These are phyloP conservation scores for Spongospora subterranea DNA, from an alignment of 208 protist species.

Conservation along the genomic window DNA sequence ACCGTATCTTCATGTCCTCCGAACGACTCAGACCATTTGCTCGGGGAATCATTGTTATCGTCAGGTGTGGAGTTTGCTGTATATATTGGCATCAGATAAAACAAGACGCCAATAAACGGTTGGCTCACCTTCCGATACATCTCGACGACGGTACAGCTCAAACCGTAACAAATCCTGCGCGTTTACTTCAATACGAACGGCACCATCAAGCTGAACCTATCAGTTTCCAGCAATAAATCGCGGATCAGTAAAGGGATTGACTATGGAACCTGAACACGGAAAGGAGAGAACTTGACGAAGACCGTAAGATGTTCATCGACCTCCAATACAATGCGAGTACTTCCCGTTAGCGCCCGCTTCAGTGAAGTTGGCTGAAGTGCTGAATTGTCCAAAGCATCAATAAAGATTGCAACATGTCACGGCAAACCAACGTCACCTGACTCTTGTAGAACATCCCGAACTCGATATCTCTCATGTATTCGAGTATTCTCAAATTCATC, in stretches of 20 bases:
- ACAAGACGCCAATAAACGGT: neutral
- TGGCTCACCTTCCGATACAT: neutral
- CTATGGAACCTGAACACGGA: slow-evolving; percentile 24
- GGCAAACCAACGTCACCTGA: neutral
- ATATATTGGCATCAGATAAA: neutral
- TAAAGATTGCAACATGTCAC: neutral
- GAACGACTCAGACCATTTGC: slow-evolving; percentile 76
- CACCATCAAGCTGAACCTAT: slow-evolving; percentile 19
- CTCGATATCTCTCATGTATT: neutral
- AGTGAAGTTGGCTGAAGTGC: neutral
- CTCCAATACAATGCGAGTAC: neutral
- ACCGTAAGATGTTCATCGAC: slow-evolving; percentile 21
- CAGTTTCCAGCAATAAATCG: neutral
- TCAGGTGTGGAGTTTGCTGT: neutral
- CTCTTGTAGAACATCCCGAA: neutral
- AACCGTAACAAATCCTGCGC: slow-evolving; percentile 14
- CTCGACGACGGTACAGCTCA: neutral
- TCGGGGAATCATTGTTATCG: neutral
- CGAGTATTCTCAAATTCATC: neutral
- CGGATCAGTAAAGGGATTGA: neutral
- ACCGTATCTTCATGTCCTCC: slow-evolving; percentile 71
- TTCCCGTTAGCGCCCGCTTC: neutral
- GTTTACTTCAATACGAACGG: neutral
- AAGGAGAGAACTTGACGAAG: neutral
- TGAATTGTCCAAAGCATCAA: neutral